Base-by-base conservation (phyloP, 2,329 filamentous ascomycete species). In the Microdochium paspali region DNA sequence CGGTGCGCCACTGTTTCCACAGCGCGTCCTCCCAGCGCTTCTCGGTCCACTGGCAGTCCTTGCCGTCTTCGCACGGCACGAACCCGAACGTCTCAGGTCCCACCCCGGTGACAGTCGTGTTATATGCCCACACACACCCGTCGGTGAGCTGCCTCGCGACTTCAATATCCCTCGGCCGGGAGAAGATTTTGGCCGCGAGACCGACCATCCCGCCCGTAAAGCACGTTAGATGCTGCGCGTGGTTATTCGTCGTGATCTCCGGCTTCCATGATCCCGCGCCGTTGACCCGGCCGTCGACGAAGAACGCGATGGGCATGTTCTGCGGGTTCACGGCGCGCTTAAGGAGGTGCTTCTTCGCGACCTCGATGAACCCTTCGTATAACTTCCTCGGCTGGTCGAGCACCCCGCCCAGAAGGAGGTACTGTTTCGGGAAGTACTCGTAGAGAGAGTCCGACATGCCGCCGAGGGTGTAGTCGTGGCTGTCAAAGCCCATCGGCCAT, bases 181-280 rank as follows among this genome's bases (percentile, higher is more conserved):
- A 60, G 56, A 84, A 83, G 28, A 83, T 68, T 49, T 75, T 79
- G 2, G 78, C 72, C 12, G 73, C 80, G 51, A 85, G 70, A 10
- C 70, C 81, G 3, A 84, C 75, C 81, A 85, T 84, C 24, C 80
- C 82, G 13, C 80, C 80, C 2, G 72, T 70, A 54, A 84, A 85
- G 59, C 80, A 85, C 10, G 74, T 74, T 2, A 82, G 65, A 60
- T 85, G 82, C 31, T 77, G 77, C 10, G 69, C 63, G 44, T 63
- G 63, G 2, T 64, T 56, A 1, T 63, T 62, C 21, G 54, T 61
- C 20, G 55, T 57, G 50, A 57, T 49, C 21, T 50, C 44, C 20
- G 54, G 46, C 6, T 56, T 57, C 3, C 55, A 53, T 15, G 55
- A 51, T 2, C 55, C 47, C 32, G 53, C 51, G 13, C 46, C 56